Percentiles rank a stretch among this genome's conserved stretches.
These are phyloP conservation scores for Torulaspora indica DNA, from an alignment of 805 yeast genomes.

Conservation along the genomic window DNA sequence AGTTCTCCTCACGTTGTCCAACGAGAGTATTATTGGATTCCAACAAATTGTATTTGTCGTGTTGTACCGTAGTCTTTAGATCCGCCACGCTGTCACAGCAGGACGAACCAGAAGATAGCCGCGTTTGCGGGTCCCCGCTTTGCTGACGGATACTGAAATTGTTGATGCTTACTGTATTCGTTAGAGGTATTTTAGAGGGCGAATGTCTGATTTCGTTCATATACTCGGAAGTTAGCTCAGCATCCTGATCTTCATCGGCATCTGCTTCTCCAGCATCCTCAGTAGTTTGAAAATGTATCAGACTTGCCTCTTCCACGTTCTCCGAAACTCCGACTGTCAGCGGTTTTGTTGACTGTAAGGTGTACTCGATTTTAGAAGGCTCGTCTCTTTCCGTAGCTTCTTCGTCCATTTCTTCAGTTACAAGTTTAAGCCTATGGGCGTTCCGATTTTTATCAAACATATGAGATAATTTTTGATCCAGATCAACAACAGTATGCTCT, in stretches of 20 bases:
- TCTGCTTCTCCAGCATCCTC: conserved; percentile 10
- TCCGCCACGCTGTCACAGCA: conserved; percentile 23
- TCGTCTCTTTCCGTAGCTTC: conserved; percentile 1
- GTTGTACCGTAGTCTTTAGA: conserved; percentile 18
- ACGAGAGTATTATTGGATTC: conserved; percentile 4
- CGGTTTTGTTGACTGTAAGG: conserved; percentile 26
- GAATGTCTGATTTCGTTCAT: conserved; percentile 18
- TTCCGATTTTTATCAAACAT: conserved; percentile 14
- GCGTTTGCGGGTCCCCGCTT: conserved; percentile 12
- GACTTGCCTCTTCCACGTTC: conserved; percentile 1
- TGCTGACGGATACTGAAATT: conserved; percentile 13
- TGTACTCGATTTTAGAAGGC: conserved; percentile 9
- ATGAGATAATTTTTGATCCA: conserved; percentile 14
- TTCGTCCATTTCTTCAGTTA: conserved; percentile 17
- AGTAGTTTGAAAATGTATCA: conserved; percentile 13
- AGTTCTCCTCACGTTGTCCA: conserved; percentile 2
- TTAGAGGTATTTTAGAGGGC: conserved; percentile 30
- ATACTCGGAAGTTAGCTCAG: conserved; percentile 7
- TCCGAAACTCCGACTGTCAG: conserved; percentile 13
- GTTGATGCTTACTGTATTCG: conserved; percentile 26
- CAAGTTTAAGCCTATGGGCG: conserved; percentile 17
- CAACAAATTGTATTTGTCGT: conserved; percentile 19
- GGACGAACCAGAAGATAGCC: conserved; percentile 30
- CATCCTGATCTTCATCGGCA: conserved; percentile 9
- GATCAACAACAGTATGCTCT: conserved; percentile 16